Evolutionary conservation across 129 eudicot species (phyloP).

Genomic region (Lonicera japonica): DNA sequence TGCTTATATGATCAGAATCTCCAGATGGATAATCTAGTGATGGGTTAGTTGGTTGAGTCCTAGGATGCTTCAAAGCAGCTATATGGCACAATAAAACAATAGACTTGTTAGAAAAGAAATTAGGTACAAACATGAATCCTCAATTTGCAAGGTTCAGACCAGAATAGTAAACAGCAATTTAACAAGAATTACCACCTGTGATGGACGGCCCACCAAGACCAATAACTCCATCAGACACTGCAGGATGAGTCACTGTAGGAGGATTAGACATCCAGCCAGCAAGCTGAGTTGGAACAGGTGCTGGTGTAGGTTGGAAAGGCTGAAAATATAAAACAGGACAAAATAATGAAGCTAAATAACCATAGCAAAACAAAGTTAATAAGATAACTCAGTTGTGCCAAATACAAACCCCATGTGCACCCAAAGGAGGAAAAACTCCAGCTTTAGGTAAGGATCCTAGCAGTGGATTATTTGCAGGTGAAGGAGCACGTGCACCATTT

Average conservation of each 20-base stretch:
- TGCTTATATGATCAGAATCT: slow-evolving; percentile 65
- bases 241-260: slow-evolving; percentile 57
- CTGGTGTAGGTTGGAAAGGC: slow-evolving; percentile 77
- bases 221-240: slow-evolving; percentile 71
- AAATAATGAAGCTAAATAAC: neutral
- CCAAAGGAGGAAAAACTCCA: slow-evolving; percentile 85
- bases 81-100: slow-evolving; percentile 9
- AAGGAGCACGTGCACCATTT: slow-evolving; percentile 85
- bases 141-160: neutral
- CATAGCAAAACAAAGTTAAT: slow-evolving; percentile 1
- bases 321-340: slow-evolving; percentile 16
- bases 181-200: slow-evolving; percentile 36
- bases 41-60: slow-evolving; percentile 69
- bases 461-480: slow-evolving; percentile 77
- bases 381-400: slow-evolving; percentile 1
- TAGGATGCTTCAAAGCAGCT: slow-evolving; percentile 88
- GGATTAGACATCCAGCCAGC: slow-evolving; percentile 98
- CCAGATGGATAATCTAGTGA: slow-evolving; percentile 74
- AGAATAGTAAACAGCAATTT: slow-evolving; percentile 2
- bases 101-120: slow-evolving; percentile 1
- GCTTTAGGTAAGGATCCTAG: slow-evolving; percentile 80
- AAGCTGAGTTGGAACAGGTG: slow-evolving; percentile 63
- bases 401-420: slow-evolving; percentile 78
- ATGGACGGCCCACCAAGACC: slow-evolving; percentile 77
- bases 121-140: neutral